Evolutionary conservation across 208 protist species (phyloP), one percentile per base, ranked within the genome.

Genomic region (Acanthamoeba culbertsoni): DNA sequence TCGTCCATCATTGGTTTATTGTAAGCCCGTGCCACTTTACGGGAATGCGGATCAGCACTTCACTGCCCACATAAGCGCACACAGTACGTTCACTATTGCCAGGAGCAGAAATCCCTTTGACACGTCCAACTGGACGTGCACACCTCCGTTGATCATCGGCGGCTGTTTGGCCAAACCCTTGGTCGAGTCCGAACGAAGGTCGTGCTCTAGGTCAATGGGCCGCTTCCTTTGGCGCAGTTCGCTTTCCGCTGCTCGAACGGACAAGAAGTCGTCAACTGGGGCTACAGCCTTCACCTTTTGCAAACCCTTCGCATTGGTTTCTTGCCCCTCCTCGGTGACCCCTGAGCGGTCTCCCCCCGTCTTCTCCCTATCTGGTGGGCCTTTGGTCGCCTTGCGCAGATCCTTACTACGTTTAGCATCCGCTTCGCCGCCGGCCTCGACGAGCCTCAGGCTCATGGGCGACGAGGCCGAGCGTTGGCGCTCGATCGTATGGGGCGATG

Each of bases 371-470:
- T 46, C 68, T 26, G 14, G 12, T 79, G 12, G 0, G 40, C n/a
- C 73, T 86, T n/a, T 86, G 73, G 73, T 86, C 43, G 73, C 73
- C 73, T 86, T 86, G 43, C 40, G 28, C n/a, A n/a, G 73, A 23
- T 86, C 73, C 73, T 55, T 48, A n/a, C 23, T 3, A 26, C 45
- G 43, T 28, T 86, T 75, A 35, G 31, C 31, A 2, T 75, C 65
- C 5, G 18, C 12, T 40, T 75, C 65, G 65, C 65, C 65, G 65
- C 65, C 65, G 4, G 65, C 55, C 73, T 86, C 73, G 73, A 40
- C 73, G 43, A 86, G 43, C 73, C 55, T 86, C n/a, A 57, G n/a
- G 73, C n/a, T 86, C 73, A 86, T 86, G 73, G 73, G 73, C 42
- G 73, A 86, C 42, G 31, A 33, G 18, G 16, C 28, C 26, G 73